Evolutionary conservation across 345 rosid species (phyloP).

Genomic region (Alliaria petiolata): DNA sequence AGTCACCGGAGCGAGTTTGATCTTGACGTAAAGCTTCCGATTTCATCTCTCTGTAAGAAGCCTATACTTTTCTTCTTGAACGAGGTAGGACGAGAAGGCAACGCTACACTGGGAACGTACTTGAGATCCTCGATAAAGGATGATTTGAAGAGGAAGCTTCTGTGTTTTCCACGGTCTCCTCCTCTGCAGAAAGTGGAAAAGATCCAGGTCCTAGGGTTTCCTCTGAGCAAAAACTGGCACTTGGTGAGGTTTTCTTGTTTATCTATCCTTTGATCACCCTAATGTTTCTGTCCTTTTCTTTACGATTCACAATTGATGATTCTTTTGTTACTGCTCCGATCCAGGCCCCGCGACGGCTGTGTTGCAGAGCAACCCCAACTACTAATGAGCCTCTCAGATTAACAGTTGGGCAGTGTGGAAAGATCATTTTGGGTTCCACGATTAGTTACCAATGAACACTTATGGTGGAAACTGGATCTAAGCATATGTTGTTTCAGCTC

Average conservation of each 20-base stretch:
- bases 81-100: constrained; percentile 53
- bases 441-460: constrained; percentile 39
- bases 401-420: constrained; percentile 66
- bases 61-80: constrained; percentile 34
- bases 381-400: constrained; percentile 47
- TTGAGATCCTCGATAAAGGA: constrained; percentile 43
- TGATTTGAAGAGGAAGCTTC: constrained; percentile 63
- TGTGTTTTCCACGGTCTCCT: constrained; percentile 64
- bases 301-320: neutral
- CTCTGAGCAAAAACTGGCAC: constrained; percentile 69
- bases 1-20: constrained; percentile 63
- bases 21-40: constrained; percentile 64
- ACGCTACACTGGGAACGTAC: constrained; percentile 57
- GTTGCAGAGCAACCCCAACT: constrained; percentile 61
- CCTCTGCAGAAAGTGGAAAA: constrained; percentile 54
- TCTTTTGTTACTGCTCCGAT: neutral
- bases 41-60: constrained; percentile 44
- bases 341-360: constrained; percentile 79
- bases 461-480: constrained; percentile 16
- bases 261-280: neutral
- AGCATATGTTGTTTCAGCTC: constrained; percentile 2
- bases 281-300: neutral
- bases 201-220: constrained; percentile 58
- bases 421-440: constrained; percentile 46
- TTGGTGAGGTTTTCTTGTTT: constrained; percentile 46